Evolutionary conservation across 176 grass and related monocot genomes (phyloP), one percentile per base, ranked within the genome.

Genomic region (Oryza coarctata): DNA sequence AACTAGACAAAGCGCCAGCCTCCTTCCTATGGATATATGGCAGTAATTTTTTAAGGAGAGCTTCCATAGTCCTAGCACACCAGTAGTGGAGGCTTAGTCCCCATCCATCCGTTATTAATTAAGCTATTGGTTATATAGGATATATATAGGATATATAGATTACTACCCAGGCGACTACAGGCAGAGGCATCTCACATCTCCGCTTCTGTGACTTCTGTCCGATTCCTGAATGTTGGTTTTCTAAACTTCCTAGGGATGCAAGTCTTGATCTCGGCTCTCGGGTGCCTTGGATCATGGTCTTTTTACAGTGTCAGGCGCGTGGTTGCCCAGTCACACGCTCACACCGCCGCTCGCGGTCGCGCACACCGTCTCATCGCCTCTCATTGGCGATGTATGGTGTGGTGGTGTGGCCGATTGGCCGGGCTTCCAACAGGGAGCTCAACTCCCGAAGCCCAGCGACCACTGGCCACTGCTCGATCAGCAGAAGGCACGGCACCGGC

Each of bases 211-310:
- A n/a, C 71, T 71, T 65, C 25, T 65, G 68, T 68, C 63, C 29
- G 80, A 61, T 68, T 74, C 75, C 75, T 80, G 69, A 88, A 57
- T 79, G 74, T 71, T 22, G 40, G 47, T 2, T 10, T 74, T 27
- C 58, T 27, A 77, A 40, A 73, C 15, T 22, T 28, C 7, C 8
- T 28, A 65, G 78, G 35, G 49, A 1, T 23, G 3, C 71, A 36
- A 68, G 47, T 68, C 38, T 55, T 55, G 49, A 55, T 55, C 34
- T 6, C 38, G 9, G 79, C 31, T 49, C 45, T 49, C 3, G 38
- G 7, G 7, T 49, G 71, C 81, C 10, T 75, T 20, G 70, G 70
- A 88, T 84, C 87, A 69, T 30, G 86, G 86, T 84, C 75, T 49
- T 65, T 5, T 31, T 32, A 63, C 31, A 13, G 22, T 25, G 50